These are phyloP conservation scores for Hericium rajendrae DNA, from an alignment of 768 basidiomycete genomes.

Conservation along the genomic window DNA sequence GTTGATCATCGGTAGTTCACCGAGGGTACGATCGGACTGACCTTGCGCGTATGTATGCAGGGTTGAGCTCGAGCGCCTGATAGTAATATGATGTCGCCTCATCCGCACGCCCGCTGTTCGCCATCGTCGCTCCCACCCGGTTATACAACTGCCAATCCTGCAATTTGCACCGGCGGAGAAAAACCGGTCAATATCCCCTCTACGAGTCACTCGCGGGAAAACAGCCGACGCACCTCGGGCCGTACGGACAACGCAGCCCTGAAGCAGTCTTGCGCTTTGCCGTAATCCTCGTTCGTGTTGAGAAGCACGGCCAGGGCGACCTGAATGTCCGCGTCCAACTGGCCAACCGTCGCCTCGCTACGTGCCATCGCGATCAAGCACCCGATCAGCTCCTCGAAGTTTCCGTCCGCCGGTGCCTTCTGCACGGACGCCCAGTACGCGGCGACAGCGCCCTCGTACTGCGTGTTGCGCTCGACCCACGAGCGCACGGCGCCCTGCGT, in stretches of 20 bases:
- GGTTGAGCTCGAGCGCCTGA: conserved; percentile 78
- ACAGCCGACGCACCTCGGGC: conserved; percentile 54
- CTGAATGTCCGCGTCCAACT: conserved; percentile 90
- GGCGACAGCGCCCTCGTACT: conserved; percentile 39
- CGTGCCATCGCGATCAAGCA: conserved; percentile 77
- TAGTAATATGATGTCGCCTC: conserved; percentile 85
- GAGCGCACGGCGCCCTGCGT: conserved; percentile 73
- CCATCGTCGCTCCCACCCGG: conserved; percentile 88
- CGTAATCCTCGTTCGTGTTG: conserved; percentile 90
- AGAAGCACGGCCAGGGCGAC: conserved; percentile 88
- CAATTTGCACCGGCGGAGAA: background rate
- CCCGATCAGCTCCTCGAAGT: conserved; percentile 50
- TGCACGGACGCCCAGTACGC: conserved; percentile 21
- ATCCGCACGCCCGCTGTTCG: conserved; percentile 72
- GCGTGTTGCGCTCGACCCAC: conserved; percentile 68
- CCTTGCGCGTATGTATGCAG: conserved; percentile 86
- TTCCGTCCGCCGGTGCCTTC: conserved; percentile 27
- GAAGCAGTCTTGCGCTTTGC: conserved; percentile 92
- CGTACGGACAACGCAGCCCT: conserved; percentile 75
- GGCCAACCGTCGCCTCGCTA: conserved; percentile 35
- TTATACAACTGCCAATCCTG: conserved; percentile 93
- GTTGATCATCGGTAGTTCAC: background rate
- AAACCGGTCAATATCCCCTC: too few relatives aligned
- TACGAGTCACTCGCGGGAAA: background rate
- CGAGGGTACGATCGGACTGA: conserved; percentile 19